phyloP scores from a whole-genome alignment of 2,329 filamentous ascomycete genomes.

The Pseudopyricularia javanii region DNA sequence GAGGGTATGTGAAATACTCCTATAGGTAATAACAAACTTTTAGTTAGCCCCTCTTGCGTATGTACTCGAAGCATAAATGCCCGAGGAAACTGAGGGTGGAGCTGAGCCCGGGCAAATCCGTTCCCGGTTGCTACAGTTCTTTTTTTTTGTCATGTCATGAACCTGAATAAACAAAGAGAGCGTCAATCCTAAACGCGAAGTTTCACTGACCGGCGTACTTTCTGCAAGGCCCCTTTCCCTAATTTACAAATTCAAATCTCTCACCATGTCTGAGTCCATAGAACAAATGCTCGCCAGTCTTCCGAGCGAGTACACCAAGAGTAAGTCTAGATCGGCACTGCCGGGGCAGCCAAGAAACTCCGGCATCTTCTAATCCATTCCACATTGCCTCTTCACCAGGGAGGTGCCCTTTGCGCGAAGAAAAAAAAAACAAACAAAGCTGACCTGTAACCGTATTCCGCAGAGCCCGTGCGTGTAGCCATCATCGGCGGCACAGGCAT shows the following conservation, averaged over 20 bases:
- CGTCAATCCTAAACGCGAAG: no score
- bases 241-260: not conserved
- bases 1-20: no score
- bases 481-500: constrained; percentile 92
- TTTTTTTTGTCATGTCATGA: no score
- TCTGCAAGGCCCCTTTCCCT: not conserved
- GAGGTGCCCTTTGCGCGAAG: not conserved
- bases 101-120: no score
- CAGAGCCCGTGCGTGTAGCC: constrained; percentile 67
- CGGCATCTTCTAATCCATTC: not conserved
- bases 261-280: constrained; percentile 1
- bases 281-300: constrained; percentile 1
- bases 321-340: not conserved
- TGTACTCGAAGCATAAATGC: no score
- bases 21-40: no score
- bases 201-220: no score
- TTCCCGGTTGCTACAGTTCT: no score
- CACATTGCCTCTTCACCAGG: not conserved
- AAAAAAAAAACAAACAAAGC: not conserved
- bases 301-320: constrained; percentile 2
- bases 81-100: no score
- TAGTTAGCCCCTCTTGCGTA: no score
- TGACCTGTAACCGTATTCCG: not conserved
- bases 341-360: not conserved
- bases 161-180: no score